These are phyloP conservation scores for Phellinidium pouzarii DNA, from an alignment of 1,284 basidiomycete genomes.

Conservation along the genomic window DNA sequence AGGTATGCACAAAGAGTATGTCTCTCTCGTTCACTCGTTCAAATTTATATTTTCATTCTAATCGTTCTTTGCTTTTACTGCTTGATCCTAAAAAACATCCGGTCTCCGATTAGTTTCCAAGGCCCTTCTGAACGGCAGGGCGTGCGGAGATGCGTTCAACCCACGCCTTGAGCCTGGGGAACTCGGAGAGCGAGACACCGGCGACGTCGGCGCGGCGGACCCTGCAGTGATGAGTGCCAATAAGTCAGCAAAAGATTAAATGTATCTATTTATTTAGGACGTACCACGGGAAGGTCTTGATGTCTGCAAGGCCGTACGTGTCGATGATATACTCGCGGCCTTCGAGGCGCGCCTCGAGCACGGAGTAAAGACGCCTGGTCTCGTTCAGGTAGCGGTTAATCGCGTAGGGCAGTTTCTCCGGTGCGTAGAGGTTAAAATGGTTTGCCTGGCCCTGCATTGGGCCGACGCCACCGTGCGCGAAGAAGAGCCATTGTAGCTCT, in stretches of 20 bases:
- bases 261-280: no score
- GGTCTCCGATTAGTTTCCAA: no score
- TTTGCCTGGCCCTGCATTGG: constrained; percentile 73
- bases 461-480: constrained; percentile 63
- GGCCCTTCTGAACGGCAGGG: constrained; percentile 25
- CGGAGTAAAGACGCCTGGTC: constrained; percentile 70
- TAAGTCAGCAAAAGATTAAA: no score
- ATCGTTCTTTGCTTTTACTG: no score
- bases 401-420: constrained; percentile 42
- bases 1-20: no score
- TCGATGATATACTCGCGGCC: constrained; percentile 68
- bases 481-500: constrained; percentile 77
- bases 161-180: constrained; percentile 51
- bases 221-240: no score
- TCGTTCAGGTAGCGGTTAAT: constrained; percentile 57
- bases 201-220: constrained; percentile 39
- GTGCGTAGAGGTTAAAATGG: constrained; percentile 50
- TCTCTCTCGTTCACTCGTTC: no score
- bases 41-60: no score
- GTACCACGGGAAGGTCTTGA: constrained; percentile 50
- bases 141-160: constrained; percentile 26
- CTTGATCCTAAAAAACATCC: no score
- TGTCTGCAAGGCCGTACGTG: constrained; percentile 61
- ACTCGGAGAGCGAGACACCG: constrained; percentile 50
- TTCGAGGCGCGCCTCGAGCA: constrained; percentile 64